Evolutionary conservation across 352 stramenopile genomes (phyloP).

Genomic region (Globisporangium orthogonon): DNA sequence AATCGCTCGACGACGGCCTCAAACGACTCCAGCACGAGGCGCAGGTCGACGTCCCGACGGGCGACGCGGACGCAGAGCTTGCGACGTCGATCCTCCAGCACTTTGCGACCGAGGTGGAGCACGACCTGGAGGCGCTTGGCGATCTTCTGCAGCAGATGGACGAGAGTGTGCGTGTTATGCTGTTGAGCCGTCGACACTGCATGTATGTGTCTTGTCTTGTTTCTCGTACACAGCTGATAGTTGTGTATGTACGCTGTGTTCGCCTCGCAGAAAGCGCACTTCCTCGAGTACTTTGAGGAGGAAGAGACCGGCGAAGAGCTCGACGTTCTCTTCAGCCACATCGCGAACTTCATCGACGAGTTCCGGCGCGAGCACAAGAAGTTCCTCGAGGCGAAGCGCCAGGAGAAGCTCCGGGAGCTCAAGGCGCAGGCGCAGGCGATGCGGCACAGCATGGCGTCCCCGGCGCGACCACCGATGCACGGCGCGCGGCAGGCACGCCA

Average conservation of each 20-base stretch:
- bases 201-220: background rate
- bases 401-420: slow-evolving; percentile 17
- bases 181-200: too few species aligned
- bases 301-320: slow-evolving; percentile 73
- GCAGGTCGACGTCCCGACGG: slow-evolving; percentile 22
- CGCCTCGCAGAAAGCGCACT: slow-evolving; percentile 45
- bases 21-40: slow-evolving; percentile 51
- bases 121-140: slow-evolving; percentile 45
- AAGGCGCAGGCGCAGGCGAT: slow-evolving; percentile 14
- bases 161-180: slow-evolving; percentile 27
- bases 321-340: slow-evolving; percentile 63
- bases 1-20: slow-evolving; percentile 52
- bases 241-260: background rate
- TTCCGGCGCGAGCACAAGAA: slow-evolving; percentile 70
- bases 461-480: slow-evolving; percentile 1
- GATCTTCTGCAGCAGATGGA: slow-evolving; percentile 43
- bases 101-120: slow-evolving; percentile 58
- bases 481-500: slow-evolving; percentile 7
- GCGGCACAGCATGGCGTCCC: slow-evolving; percentile 14
- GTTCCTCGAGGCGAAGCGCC: slow-evolving; percentile 39
- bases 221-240: background rate
- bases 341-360: slow-evolving; percentile 70
- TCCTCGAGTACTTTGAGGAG: slow-evolving; percentile 82
- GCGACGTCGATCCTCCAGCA: slow-evolving; percentile 44
- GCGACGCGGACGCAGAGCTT: slow-evolving; percentile 27